These are phyloP conservation scores for Endotrypanum monterogeii DNA, from an alignment of 208 protist species.

Conservation along the genomic window DNA sequence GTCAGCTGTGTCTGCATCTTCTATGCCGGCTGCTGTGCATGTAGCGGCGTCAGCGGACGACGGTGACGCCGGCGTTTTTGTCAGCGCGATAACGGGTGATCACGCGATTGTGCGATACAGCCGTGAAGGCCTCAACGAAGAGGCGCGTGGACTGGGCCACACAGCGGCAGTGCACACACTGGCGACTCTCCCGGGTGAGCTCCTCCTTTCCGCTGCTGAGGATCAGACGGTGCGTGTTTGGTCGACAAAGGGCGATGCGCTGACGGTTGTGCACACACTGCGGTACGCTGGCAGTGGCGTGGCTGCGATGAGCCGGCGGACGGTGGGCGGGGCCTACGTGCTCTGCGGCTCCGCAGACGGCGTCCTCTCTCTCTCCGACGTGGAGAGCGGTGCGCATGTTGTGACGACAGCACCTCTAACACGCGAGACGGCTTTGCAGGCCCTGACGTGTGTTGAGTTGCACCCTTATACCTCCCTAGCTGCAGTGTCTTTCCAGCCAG, in stretches of 20 bases:
- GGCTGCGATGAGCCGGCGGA: slow-evolving; percentile 33
- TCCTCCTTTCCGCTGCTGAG: slow-evolving; percentile 92
- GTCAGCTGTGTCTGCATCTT: background rate
- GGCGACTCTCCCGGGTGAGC: slow-evolving; percentile 8
- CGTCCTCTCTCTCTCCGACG: slow-evolving; percentile 38
- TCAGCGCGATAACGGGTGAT: slow-evolving; percentile 29
- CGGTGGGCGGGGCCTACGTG: slow-evolving; percentile 35
- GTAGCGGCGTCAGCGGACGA: slow-evolving; percentile 20
- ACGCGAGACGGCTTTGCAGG: slow-evolving; percentile 10
- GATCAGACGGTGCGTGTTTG: slow-evolving; percentile 98
- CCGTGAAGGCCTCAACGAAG: slow-evolving; percentile 19
- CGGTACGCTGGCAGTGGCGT: slow-evolving; percentile 47
- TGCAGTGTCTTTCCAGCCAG: slow-evolving; percentile 42
- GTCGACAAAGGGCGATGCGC: slow-evolving; percentile 50
- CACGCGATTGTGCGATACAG: slow-evolving; percentile 51
- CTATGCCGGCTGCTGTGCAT: slow-evolving; percentile 11
- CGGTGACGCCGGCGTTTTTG: slow-evolving; percentile 15
- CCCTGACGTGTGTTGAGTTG: slow-evolving; percentile 45
- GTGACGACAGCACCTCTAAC: slow-evolving; percentile 27
- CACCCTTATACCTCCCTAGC: slow-evolving; percentile 75
- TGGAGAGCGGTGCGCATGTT: slow-evolving; percentile 38
- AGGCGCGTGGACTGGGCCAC: slow-evolving; percentile 52
- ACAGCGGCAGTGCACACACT: slow-evolving; percentile 59
- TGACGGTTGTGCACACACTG: slow-evolving; percentile 43
- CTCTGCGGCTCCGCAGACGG: slow-evolving; percentile 32